Evolutionary conservation across 441 rosid species (phyloP), one percentile per base, ranked within the genome.

Genomic region (Bruguiera hainesii): DNA sequence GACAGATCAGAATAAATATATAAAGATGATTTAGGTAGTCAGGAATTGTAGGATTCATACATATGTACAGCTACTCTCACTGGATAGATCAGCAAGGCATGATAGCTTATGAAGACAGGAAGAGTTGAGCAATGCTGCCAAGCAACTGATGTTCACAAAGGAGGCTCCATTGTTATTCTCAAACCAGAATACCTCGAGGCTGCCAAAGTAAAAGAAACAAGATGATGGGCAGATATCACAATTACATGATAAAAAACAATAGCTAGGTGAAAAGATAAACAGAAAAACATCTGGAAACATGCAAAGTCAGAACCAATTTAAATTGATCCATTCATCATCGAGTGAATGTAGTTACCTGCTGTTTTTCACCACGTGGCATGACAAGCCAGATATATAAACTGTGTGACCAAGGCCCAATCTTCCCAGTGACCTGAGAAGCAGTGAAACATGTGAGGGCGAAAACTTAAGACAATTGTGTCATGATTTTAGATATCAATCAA

Each of bases 101-200:
- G 90, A 89, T 62, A 76, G 65, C 71, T 68, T 81, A 63, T 84
- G 95, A 75, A 92, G 90, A 68, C 98, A 89, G 51, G 96, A 80
- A 16, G 99, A 95, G 78, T 86, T 85, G 52, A 95, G 71, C 78
- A 95, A 78, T 56, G 98, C 97, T 29, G 98, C 92, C 75, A 95
- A 77, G 77, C 84, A 83, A 79, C 99, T 89, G 56, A 92, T 83
- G 80, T 89, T 92, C 76, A 90, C 74, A 31, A 90, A 75, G 60
- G 82, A 78, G 62, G 97, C 85, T 81, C 84, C 82, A 56, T 31
- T 73, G 58, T 82, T 83, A 67, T 72, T 81, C 80, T 89, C 93
- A 70, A 75, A 66, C 98, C 99, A 92, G 55, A 72, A 66, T 21
- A 93, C 69, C 80, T 86, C 93, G 51, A 89, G 84, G 71, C 99